Base-by-base conservation (phyloP, 257 asterid species). In the Nicotiana knightiana region DNA sequence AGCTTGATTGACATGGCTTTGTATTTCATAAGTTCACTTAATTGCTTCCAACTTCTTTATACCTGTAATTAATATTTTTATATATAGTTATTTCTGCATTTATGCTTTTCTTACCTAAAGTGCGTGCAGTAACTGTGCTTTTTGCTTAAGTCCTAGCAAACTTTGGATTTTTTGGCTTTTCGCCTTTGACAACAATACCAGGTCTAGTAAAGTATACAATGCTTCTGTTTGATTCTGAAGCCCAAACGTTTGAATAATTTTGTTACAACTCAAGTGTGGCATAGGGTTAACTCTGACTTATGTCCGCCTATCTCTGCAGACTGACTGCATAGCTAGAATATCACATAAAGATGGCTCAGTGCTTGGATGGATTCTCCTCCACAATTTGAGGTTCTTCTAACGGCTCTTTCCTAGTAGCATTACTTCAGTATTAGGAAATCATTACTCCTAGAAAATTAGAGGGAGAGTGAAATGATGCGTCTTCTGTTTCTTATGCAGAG, bases 251-350 rank as follows among this genome's bases (percentile, higher is more conserved):
- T 46, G 15, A 26, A 3, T 73, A 48, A 26, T 73, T 73, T 73
- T 24, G 51, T 6, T 73, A 48, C 79, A 73, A 73, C 39, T 15
- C 0, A 48, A 48, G 39, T 24, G 79, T 71, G 61, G 37, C 0
- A 24, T 48, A 13, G 62, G 79, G 79, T 73, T 48, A 73, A 73
- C 51, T 48, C 43, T 73, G 79, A 73, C 5, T 10, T 58, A 26
- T 13, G 16, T 73, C 76, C 9, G 28, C 30, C 54, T 66, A 61
- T 21, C 37, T 73, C 1, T 87, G 82, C 90, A 96, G 99, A 92
- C 97, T 13, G 98, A 94, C 83, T 96, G 99, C 92, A 92, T 94
- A 67, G 99, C 97, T 61, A 94, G 99, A 89, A 86, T 94, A 76
- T 96, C 98, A 54, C 82, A 81, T 53, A 81, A 81, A 76, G 93